Evolutionary conservation across 148 eudicot genomes (phyloP), one percentile per base, ranked within the genome.

Genomic region (Vaccinium darrowii): DNA sequence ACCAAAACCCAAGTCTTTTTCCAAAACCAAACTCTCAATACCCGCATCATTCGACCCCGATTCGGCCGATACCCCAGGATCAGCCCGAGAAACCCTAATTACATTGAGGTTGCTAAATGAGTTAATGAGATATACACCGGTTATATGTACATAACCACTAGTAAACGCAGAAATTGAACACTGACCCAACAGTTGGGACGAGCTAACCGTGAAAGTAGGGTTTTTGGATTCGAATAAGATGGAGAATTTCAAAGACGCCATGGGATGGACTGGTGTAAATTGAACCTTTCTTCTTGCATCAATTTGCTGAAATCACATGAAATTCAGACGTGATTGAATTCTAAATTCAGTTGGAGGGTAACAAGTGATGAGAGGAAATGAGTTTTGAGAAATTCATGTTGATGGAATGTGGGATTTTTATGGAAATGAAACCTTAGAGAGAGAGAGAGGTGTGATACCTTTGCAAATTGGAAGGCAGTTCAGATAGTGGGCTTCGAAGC

Each of bases 211-310:
- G 25, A 81, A 90, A 86, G 85, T 91, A 74, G 84, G 78, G 81
- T 89, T 91, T 81, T 86, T 87, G 82, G 88, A 76, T 53, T 93
- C 91, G 25, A 89, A 62, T 25, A 77, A 86, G 80, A 88, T 57
- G 13, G 87, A 78, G 19, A 91, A 84, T 76, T 79, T 87, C 84
- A 92, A 60, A 49, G 92, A 89, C 58, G 90, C 92, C 95, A 93
- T 91, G 74, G 82, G 54, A 60, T 1, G 36, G 53, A 78, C 25
- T 23, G 58, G 71, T 36, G 65, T 16, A 73, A 36, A 39, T 52
- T 13, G 78, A 18, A 18, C 58, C 62, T 79, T 12, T 5, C 0
- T 9, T 33, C 0, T 9, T 33, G 79, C 30, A 49, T 65, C 54
- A 79, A 80, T 54, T 78, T 15, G 19, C 36, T 13, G 30, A 33